These are phyloP conservation scores for Phaeotremella skinneri DNA, from an alignment of 768 basidiomycete genomes.

Conservation along the genomic window DNA sequence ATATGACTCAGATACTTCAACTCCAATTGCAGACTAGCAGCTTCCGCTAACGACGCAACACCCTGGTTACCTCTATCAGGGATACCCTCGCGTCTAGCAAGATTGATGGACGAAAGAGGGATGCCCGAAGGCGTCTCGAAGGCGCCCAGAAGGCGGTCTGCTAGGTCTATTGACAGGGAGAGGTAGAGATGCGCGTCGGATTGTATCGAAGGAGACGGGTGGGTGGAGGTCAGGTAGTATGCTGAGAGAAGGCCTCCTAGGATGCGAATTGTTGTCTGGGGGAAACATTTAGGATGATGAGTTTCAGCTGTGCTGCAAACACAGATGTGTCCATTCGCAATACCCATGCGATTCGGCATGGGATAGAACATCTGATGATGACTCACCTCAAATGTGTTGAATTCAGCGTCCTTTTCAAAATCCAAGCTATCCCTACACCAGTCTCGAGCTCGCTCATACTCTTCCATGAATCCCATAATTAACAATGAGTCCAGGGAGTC, in stretches of 20 bases:
- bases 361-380: not conserved
- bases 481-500: constrained; percentile 86
- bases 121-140: constrained; percentile 81
- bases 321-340: not conserved
- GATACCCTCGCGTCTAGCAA: constrained; percentile 62
- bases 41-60: constrained; percentile 76
- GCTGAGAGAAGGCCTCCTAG: constrained; percentile 86
- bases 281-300: not conserved
- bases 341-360: constrained; percentile 3
- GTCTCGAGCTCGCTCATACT: constrained; percentile 69
- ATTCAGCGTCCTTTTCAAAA: constrained; percentile 73
- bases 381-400: constrained; percentile 87
- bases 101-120: constrained; percentile 75
- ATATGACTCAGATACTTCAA: constrained; percentile 80
- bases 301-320: constrained; percentile 8
- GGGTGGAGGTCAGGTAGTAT: constrained; percentile 66
- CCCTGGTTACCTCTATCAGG: constrained; percentile 62
- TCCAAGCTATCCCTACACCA: constrained; percentile 71
- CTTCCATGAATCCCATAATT: constrained; percentile 75
- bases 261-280: constrained; percentile 84
- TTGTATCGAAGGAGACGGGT: constrained; percentile 24
- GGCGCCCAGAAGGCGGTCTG: constrained; percentile 74
- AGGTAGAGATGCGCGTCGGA: constrained; percentile 66
- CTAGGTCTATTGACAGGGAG: constrained; percentile 75
- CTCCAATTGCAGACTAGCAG: constrained; percentile 84